phyloP scores from a whole-genome alignment of 768 basidiomycete species.

The Podaxis rugospora region DNA sequence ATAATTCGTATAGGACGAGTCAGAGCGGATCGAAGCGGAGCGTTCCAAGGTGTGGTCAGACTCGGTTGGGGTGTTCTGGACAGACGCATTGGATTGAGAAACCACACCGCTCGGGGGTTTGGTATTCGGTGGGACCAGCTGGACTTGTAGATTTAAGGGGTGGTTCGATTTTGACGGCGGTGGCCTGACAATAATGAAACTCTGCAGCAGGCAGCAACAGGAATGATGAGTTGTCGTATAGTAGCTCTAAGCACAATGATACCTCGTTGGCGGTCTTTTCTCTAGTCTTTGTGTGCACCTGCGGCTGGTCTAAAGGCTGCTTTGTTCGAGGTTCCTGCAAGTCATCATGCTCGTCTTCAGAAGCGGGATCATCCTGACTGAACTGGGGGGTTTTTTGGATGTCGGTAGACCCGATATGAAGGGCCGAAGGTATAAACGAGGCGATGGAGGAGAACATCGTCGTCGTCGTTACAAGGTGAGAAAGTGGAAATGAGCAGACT shows the following conservation, averaged over 20 bases:
- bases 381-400: conserved; percentile 20
- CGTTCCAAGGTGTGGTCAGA: conserved; percentile 29
- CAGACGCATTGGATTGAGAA: conserved; percentile 18
- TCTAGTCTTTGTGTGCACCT: conserved; percentile 11
- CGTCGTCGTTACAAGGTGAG: conserved; percentile 5
- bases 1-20: conserved; percentile 31
- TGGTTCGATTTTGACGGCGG: conserved; percentile 84
- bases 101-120: conserved; percentile 35
- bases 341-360: conserved; percentile 31
- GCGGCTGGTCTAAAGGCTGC: conserved; percentile 10
- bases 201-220: conserved; percentile 38
- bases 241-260: background rate
- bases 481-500: conserved; percentile 1
- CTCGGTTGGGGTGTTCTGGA: conserved; percentile 15
- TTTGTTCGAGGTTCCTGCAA: conserved; percentile 2
- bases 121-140: conserved; percentile 73
- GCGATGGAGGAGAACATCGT: conserved; percentile 50
- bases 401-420: conserved; percentile 28
- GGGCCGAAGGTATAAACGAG: conserved; percentile 43
- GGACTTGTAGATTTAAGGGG: conserved; percentile 86
- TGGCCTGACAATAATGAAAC: conserved; percentile 88
- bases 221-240: background rate
- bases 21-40: conserved; percentile 56
- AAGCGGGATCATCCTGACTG: conserved; percentile 18
- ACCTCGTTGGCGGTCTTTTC: conserved; percentile 27